Percentiles rank a stretch among this genome's conserved stretches.
Evolutionary conservation across 306 rosid genomes (phyloP).

Genomic region (Malus fusca): DNA sequence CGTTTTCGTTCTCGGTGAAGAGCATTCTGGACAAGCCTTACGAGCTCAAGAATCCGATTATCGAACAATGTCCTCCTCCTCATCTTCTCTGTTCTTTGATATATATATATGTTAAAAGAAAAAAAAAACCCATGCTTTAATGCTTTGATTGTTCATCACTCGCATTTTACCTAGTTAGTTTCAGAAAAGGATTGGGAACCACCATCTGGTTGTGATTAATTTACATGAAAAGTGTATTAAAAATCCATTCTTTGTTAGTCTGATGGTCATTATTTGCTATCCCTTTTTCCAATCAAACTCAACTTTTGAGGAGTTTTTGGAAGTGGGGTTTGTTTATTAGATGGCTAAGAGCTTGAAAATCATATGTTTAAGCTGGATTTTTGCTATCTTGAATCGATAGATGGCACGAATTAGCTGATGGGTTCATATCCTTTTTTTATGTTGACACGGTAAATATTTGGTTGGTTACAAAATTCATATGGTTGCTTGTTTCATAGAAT

Average conservation of each 20-base stretch:
- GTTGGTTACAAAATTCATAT: neutral
- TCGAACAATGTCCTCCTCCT: conserved; percentile 41
- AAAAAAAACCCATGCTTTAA: neutral
- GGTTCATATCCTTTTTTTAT: conserved; percentile 34
- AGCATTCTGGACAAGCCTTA: conserved; percentile 48
- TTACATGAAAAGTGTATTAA: conserved; percentile 4
- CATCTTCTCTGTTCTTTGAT: conserved; percentile 2
- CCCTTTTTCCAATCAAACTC: conserved; percentile 7
- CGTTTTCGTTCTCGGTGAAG: conserved; percentile 29
- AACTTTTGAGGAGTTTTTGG: conserved; percentile 4
- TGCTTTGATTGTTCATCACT: neutral
- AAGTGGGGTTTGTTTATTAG: neutral
- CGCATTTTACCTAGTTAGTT: conserved; percentile 19
- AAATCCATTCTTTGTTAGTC: conserved; percentile 6
- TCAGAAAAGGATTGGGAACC: conserved; percentile 26
- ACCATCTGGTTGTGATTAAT: conserved; percentile 12
- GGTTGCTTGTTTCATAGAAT: too few relatives aligned
- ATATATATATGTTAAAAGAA: too few relatives aligned
- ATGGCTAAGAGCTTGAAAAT: conserved; percentile 13
- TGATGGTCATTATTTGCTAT: conserved; percentile 14
- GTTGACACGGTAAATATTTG: conserved; percentile 18
- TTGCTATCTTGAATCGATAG: neutral
- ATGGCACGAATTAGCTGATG: conserved; percentile 14
- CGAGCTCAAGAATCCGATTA: conserved; percentile 34
- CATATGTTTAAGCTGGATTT: conserved; percentile 7